A percentile compares a stretch with the other conserved stretches of the same genome.
Evolutionary conservation across 2,329 filamentous ascomycete genomes (phyloP).

Genomic region (Aspergillus pseudonomiae): DNA sequence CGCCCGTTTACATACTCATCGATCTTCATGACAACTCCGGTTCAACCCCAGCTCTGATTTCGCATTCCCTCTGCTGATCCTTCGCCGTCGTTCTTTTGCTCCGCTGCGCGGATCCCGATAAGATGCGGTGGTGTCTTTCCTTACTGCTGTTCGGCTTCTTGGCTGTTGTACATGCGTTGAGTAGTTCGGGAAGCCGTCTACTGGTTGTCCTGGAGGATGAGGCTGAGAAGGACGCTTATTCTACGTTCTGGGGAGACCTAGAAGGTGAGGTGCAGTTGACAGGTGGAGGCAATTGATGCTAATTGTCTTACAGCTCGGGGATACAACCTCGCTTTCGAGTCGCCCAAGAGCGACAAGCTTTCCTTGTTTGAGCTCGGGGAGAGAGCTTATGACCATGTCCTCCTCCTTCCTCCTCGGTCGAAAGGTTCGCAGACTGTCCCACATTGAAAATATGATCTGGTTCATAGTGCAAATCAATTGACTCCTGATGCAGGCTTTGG

Average conservation of each 20-base stretch:
- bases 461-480: constrained; percentile 25
- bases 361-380: constrained; percentile 84
- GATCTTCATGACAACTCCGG: constrained; percentile 8
- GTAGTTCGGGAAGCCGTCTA: constrained; percentile 76
- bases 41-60: neutral
- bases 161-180: constrained; percentile 65
- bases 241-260: constrained; percentile 66
- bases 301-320: constrained; percentile 67
- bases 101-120: constrained; percentile 44
- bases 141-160: constrained; percentile 67
- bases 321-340: constrained; percentile 78
- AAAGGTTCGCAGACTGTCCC: constrained; percentile 66
- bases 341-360: constrained; percentile 77
- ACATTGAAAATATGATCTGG: neutral
- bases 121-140: constrained; percentile 75
- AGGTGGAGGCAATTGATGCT: constrained; percentile 4
- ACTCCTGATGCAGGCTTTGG: constrained; percentile 69
- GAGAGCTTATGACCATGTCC: constrained; percentile 84
- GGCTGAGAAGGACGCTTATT: constrained; percentile 79
- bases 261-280: constrained; percentile 40
- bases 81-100: constrained; percentile 24
- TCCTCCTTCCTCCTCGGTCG: constrained; percentile 84
- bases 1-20: constrained; percentile 38
- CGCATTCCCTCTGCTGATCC: constrained; percentile 11
- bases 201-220: constrained; percentile 85